Evolutionary conservation across 139 green algal genomes (phyloP), one percentile per base, ranked within the genome.

Genomic region (Chlamydomonas sp.): DNA sequence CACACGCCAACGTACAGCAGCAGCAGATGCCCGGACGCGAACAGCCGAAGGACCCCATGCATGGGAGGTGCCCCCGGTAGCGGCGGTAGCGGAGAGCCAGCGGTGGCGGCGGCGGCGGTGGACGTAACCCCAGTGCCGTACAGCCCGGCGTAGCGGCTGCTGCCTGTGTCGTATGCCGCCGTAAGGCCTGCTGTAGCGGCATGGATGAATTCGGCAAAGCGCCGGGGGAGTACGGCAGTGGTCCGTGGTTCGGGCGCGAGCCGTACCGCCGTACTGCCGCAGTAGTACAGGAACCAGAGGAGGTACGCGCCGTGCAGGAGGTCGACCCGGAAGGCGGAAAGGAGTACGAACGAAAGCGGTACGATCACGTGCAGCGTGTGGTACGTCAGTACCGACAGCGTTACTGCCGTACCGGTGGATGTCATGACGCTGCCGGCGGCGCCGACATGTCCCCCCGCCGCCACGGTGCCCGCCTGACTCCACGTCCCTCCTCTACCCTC

Each of bases 1-100:
- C 85, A 92, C 85, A 92, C 87, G 12, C 81, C 89, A 2, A 63
- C 60, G 77, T 92, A 92, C 77, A 90, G 77, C 2, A 77, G 77
- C 62, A 90, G 68, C 4, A 92, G 80, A 59, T 92, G 89, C 0
- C 89, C 4, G 59, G 80, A 89, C 0, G 76, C 79, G 20, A 74
- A 89, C 12, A 92, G 10, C 8, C 89, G 80, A 18, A 77, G 64
- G 17, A 73, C n/a, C 10, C 83, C 73, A 62, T 87, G 73, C n/a
- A 73, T 62, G 3, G 83, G 83, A 31, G 83, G 83, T 73, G 73
- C 31, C 6, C 73, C 83, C 5, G 83, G 83, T 5, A 87, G 73
- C 73, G 72, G 83, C 62, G 49, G 73, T 49, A 49, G 31, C 59
- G 20, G 15, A 3, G 6, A 9, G 12, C 5, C 8, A 4, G 57